A percentile compares a stretch with the other conserved stretches of the same genome.
phyloP scores from a whole-genome alignment of 108 stramenopile genomes.

The Nitzschia inconspicua region DNA sequence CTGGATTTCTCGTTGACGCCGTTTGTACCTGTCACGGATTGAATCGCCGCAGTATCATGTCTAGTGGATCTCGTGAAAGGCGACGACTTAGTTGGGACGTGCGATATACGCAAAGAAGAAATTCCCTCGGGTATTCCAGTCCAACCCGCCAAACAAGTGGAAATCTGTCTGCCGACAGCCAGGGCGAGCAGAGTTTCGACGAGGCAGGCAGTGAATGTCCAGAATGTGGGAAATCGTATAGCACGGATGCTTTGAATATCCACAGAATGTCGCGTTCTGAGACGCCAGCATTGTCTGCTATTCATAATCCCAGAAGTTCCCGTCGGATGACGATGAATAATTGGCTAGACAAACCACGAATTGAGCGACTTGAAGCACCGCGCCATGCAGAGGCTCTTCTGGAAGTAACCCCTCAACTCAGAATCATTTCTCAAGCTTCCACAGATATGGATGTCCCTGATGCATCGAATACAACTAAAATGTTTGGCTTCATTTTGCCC shows the following conservation, averaged over 20 bases:
- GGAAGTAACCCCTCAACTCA: constrained; percentile 68
- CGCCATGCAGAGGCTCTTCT: constrained; percentile 70
- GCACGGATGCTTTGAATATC: too few species aligned
- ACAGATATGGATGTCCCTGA: constrained; percentile 66
- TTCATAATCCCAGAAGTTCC: constrained; percentile 8
- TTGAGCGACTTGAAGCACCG: constrained; percentile 17
- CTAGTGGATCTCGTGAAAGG: too few species aligned
- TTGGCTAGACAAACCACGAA: constrained; percentile 15
- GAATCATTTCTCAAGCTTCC: constrained; percentile 66
- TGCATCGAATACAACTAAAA: constrained; percentile 5
- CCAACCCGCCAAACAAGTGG: neutral
- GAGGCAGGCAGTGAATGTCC: constrained; percentile 4
- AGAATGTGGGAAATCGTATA: constrained; percentile 6
- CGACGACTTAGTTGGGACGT: constrained; percentile 6
- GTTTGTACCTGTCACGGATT: neutral
- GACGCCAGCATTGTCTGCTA: too few species aligned
- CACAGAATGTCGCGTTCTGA: too few species aligned
- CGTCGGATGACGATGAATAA: too few species aligned
- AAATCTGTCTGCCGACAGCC: neutral
- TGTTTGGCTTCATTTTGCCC: constrained; percentile 15
- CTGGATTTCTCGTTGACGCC: neutral
- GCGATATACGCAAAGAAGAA: neutral
- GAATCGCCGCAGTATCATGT: too few species aligned
- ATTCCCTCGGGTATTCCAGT: constrained; percentile 13
- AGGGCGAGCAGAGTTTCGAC: neutral